phyloP scores from a whole-genome alignment of 345 rosid species.

The Lumnitzera littorea region DNA sequence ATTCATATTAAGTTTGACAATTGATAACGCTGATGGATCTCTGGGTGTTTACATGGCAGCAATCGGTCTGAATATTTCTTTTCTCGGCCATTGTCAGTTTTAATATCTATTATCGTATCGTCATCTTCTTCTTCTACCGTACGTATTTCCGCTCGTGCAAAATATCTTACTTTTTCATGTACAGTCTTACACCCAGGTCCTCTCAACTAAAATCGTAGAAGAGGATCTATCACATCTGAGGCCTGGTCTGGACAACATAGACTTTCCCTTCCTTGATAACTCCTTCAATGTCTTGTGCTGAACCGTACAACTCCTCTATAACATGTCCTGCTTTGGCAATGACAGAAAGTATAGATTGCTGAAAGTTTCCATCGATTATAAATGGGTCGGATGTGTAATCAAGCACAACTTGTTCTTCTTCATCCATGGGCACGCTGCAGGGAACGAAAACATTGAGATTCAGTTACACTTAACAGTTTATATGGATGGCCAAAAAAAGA shows the following conservation, averaged over 20 bases:
- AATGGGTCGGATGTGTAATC: slow-evolving; percentile 79
- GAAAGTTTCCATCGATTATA: slow-evolving; percentile 58
- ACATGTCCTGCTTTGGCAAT: slow-evolving; percentile 73
- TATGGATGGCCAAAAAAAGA: background rate
- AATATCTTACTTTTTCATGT: background rate
- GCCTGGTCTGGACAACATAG: slow-evolving; percentile 92
- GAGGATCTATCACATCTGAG: slow-evolving; percentile 57
- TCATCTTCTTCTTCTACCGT: too few species aligned
- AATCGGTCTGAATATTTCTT: too few species aligned
- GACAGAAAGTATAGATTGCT: slow-evolving; percentile 52
- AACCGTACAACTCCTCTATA: slow-evolving; percentile 79
- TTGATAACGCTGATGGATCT: too few species aligned
- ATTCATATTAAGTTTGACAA: too few species aligned
- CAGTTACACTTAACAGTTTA: too few species aligned
- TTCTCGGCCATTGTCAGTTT: too few species aligned
- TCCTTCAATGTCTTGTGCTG: slow-evolving; percentile 96
- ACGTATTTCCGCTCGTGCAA: too few species aligned
- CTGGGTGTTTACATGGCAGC: too few species aligned
- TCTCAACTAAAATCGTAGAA: slow-evolving; percentile 1
- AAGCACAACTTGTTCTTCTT: slow-evolving; percentile 68
- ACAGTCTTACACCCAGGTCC: background rate
- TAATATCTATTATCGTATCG: too few species aligned
- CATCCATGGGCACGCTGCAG: slow-evolving; percentile 93
- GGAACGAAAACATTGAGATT: background rate
- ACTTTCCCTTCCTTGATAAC: slow-evolving; percentile 79